phyloP scores from a whole-genome alignment of 2,329 filamentous ascomycete genomes.

The Elsinoe australis region DNA sequence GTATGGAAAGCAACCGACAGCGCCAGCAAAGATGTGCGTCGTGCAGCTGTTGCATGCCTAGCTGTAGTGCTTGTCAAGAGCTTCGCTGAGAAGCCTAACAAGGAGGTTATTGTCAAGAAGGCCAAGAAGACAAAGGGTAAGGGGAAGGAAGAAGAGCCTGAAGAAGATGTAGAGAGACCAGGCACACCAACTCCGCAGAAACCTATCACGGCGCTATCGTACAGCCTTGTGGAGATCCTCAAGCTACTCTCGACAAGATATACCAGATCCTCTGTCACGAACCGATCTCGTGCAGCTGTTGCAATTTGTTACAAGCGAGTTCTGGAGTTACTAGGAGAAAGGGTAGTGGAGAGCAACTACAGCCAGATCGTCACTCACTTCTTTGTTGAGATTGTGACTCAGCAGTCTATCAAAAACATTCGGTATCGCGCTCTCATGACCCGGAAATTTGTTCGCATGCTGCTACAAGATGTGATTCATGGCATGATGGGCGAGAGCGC shows the following conservation, averaged over 20 bases:
- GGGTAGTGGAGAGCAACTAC: conserved; percentile 76
- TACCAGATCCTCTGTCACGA: conserved; percentile 66
- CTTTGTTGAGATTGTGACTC: conserved; percentile 70
- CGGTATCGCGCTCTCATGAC: conserved; percentile 81
- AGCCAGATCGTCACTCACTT: conserved; percentile 72
- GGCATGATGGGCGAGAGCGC: conserved; percentile 81
- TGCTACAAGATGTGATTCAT: conserved; percentile 78
- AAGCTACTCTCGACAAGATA: conserved; percentile 75
- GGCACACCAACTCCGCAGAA: conserved; percentile 71
- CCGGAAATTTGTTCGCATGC: conserved; percentile 72
- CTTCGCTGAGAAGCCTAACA: conserved; percentile 56
- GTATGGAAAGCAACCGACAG: conserved; percentile 85
- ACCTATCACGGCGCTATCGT: conserved; percentile 58
- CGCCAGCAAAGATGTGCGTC: conserved; percentile 63
- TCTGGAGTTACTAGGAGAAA: conserved; percentile 69
- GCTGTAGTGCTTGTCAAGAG: conserved; percentile 75
- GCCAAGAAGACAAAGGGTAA: conserved; percentile 68
- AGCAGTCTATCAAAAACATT: conserved; percentile 68
- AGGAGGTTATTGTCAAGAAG: conserved; percentile 48
- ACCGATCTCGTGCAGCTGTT: conserved; percentile 72
- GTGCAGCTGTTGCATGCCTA: conserved; percentile 78
- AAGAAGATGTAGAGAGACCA: conserved; percentile 64
- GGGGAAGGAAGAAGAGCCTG: conserved; percentile 54
- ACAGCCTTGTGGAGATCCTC: conserved; percentile 71
- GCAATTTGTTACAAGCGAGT: conserved; percentile 81